These are phyloP conservation scores for Arthrobotrys sinensis DNA, from an alignment of 2,329 filamentous ascomycete genomes.

Conservation along the genomic window DNA sequence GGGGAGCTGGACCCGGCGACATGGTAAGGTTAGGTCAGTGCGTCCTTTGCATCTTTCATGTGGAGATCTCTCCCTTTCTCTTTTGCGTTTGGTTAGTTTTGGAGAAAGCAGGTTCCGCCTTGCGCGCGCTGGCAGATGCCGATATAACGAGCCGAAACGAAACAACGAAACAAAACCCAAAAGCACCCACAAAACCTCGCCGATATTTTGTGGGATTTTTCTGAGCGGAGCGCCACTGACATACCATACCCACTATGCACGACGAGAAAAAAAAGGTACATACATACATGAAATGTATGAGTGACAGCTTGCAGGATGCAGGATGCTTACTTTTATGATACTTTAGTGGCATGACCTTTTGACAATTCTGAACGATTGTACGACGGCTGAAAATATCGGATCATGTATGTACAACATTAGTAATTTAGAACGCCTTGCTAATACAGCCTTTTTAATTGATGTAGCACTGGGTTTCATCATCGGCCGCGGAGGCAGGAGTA, in stretches of 20 bases:
- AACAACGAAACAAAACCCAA: conserved; percentile 11
- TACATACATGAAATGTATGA: too few species aligned
- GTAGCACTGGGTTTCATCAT: background rate
- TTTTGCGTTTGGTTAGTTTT: background rate
- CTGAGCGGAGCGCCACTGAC: background rate
- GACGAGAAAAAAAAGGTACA: too few species aligned
- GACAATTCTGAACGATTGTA: background rate
- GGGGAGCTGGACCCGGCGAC: conserved; percentile 17
- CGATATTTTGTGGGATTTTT: background rate
- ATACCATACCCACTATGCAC: background rate
- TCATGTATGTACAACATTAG: background rate
- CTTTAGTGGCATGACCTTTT: background rate
- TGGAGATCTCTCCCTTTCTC: background rate
- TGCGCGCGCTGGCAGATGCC: conserved; percentile 36
- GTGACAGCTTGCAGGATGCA: too few species aligned
- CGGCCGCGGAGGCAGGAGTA: background rate
- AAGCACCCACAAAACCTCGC: background rate
- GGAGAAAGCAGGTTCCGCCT: conserved; percentile 4
- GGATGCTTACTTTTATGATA: too few species aligned
- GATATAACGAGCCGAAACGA: conserved; percentile 57
- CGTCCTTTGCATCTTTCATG: background rate
- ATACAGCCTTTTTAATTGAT: too few species aligned
- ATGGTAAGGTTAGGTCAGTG: conserved; percentile 48
- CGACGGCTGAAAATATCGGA: conserved; percentile 41
- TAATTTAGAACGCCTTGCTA: background rate